These are phyloP conservation scores for Aspergillus novoparasiticus DNA, from an alignment of 2,329 filamentous ascomycete species.

Conservation along the genomic window DNA sequence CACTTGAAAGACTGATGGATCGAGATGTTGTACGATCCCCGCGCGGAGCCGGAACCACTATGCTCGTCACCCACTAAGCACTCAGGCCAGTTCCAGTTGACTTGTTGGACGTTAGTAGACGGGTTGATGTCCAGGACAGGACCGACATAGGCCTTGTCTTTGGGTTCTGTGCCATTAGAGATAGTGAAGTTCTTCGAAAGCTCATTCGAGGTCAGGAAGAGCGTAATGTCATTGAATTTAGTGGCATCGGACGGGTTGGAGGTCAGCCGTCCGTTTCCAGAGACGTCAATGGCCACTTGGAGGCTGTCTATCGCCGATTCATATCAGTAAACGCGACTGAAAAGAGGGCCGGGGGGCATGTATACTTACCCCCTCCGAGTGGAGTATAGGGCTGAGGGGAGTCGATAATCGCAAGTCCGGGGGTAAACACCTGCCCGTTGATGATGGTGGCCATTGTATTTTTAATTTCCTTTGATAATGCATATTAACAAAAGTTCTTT, in stretches of 20 bases:
- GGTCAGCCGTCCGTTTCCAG: slow-evolving; percentile 65
- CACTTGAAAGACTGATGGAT: slow-evolving; percentile 71
- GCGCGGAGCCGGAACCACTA: slow-evolving; percentile 49
- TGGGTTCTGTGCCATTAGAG: slow-evolving; percentile 59
- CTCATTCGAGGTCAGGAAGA: slow-evolving; percentile 68
- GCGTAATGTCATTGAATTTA: slow-evolving; percentile 64
- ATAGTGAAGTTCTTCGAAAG: slow-evolving; percentile 69
- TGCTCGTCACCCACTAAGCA: slow-evolving; percentile 66
- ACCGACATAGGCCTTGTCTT: slow-evolving; percentile 54
- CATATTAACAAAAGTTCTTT: not conserved
- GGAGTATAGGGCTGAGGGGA: slow-evolving; percentile 67
- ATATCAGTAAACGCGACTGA: not conserved
- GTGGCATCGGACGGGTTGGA: slow-evolving; percentile 61
- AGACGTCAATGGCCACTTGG: slow-evolving; percentile 68
- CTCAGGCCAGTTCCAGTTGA: slow-evolving; percentile 72
- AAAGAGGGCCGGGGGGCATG: not conserved
- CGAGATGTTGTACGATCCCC: slow-evolving; percentile 70
- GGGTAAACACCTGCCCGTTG: slow-evolving; percentile 70
- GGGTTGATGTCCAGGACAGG: slow-evolving; percentile 66
- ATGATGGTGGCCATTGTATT: slow-evolving; percentile 60
- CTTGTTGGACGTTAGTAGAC: slow-evolving; percentile 71
- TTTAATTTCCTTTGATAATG: not conserved
- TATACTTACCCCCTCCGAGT: slow-evolving; percentile 60
- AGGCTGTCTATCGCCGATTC: slow-evolving; percentile 44
- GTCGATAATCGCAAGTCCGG: slow-evolving; percentile 68